Evolutionary conservation across 768 basidiomycete species (phyloP).

Genomic region (Amanita inopinata): DNA sequence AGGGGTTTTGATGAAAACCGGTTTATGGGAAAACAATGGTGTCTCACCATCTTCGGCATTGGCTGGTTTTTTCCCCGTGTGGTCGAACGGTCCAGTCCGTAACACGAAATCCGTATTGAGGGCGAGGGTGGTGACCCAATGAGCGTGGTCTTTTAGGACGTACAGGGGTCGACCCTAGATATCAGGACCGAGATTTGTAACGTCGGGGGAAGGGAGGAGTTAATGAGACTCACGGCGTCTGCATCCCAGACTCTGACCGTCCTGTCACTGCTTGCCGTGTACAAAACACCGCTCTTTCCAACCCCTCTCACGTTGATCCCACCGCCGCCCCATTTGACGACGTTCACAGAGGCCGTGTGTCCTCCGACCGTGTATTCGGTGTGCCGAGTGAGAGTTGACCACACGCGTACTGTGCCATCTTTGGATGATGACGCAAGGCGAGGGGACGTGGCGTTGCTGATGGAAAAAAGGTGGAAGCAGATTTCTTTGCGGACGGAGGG

Average conservation of each 20-base stretch:
- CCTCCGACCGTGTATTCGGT: constrained; percentile 84
- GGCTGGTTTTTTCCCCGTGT: constrained; percentile 66
- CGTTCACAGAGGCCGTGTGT: constrained; percentile 90
- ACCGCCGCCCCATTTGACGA: constrained; percentile 93
- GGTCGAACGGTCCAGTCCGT: constrained; percentile 92
- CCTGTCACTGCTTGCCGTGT: constrained; percentile 91
- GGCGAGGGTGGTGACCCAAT: constrained; percentile 97
- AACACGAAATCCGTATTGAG: constrained; percentile 93
- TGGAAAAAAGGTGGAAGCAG: no score
- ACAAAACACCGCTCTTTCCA: constrained; percentile 51
- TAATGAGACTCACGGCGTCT: constrained; percentile 37
- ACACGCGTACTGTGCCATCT: constrained; percentile 92
- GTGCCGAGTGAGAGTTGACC: constrained; percentile 66
- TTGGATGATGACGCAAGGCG: constrained; percentile 94
- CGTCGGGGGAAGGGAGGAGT: constrained; percentile 2
- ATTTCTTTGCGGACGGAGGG: no score
- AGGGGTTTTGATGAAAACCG: not conserved
- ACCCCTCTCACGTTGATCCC: constrained; percentile 26
- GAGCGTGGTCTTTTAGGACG: constrained; percentile 89
- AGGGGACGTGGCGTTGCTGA: constrained; percentile 66
- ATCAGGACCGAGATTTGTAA: constrained; percentile 1
- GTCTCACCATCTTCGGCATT: constrained; percentile 74
- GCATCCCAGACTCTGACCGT: constrained; percentile 95
- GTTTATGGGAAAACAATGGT: not conserved
- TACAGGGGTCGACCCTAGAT: constrained; percentile 72